These are phyloP conservation scores for Akanthomyces uredinophilus DNA, from an alignment of 2,329 filamentous ascomycete genomes.

Conservation along the genomic window DNA sequence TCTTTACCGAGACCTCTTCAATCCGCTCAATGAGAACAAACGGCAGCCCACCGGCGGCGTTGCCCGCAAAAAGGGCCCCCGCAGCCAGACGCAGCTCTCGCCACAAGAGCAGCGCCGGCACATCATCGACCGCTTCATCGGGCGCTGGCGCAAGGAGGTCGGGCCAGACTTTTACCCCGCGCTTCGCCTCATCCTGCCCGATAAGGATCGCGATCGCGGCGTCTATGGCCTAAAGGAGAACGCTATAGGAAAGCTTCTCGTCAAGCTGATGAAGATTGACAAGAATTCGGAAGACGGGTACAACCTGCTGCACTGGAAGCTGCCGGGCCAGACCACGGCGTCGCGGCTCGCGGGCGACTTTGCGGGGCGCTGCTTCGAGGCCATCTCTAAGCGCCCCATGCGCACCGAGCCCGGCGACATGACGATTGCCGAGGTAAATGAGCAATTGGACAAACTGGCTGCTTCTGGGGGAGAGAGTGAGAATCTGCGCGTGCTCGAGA, in stretches of 20 bases:
- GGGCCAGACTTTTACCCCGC: constrained; percentile 92
- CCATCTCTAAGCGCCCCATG: constrained; percentile 79
- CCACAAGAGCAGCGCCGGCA: constrained; percentile 73
- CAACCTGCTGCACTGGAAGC: constrained; percentile 85
- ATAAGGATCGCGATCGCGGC: constrained; percentile 85
- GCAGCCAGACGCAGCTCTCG: constrained; percentile 53
- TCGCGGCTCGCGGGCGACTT: constrained; percentile 81
- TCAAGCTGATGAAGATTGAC: constrained; percentile 88
- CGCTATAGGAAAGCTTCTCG: constrained; percentile 81
- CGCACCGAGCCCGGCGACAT: constrained; percentile 68
- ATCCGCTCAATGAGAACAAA: constrained; percentile 72
- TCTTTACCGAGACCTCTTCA: constrained; percentile 72
- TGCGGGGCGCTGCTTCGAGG: constrained; percentile 80
- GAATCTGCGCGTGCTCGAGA: constrained; percentile 73
- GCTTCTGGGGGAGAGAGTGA: constrained; percentile 73
- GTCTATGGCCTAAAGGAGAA: constrained; percentile 96
- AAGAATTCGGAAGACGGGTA: constrained; percentile 84
- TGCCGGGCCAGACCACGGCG: constrained; percentile 64
- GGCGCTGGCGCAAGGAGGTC: constrained; percentile 79
- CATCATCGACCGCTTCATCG: constrained; percentile 83
- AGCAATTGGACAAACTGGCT: constrained; percentile 72
- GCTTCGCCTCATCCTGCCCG: constrained; percentile 82
- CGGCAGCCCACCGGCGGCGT: constrained; percentile 62
- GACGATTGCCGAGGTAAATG: constrained; percentile 86
- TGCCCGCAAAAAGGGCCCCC: constrained; percentile 53